phyloP scores from a whole-genome alignment of 345 rosid genomes.

The Sonneratia caseolaris region DNA sequence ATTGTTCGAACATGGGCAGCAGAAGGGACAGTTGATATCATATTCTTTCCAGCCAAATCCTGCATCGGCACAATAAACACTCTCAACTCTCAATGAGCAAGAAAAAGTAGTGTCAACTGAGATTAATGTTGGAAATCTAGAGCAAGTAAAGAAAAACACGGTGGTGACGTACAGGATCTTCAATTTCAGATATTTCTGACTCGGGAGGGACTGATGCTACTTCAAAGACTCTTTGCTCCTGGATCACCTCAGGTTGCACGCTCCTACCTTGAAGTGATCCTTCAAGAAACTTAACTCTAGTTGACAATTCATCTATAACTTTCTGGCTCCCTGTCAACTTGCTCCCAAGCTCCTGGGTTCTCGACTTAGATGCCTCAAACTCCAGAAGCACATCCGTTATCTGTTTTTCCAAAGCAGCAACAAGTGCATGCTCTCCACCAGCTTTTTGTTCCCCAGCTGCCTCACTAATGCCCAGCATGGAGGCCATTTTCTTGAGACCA shows the following conservation, averaged over 20 bases:
- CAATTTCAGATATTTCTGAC: constrained; percentile 82
- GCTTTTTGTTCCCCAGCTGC: constrained; percentile 28
- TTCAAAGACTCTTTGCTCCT: constrained; percentile 68
- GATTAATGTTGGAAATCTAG: neutral
- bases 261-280: constrained; percentile 39
- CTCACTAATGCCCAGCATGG: constrained; percentile 37
- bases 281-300: constrained; percentile 53
- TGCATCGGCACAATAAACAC: constrained; percentile 25
- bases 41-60: constrained; percentile 44
- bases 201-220: constrained; percentile 44
- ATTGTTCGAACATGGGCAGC: constrained; percentile 71
- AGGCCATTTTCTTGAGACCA: constrained; percentile 44
- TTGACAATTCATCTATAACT: constrained; percentile 44
- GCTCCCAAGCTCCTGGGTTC: constrained; percentile 46
- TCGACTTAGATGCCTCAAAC: constrained; percentile 49
- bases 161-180: constrained; percentile 47
- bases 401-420: constrained; percentile 47
- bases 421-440: constrained; percentile 25
- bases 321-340: constrained; percentile 66
- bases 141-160: constrained; percentile 7
- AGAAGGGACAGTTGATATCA: constrained; percentile 43
- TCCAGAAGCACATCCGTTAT: constrained; percentile 38
- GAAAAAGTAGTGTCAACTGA: neutral
- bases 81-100: neutral
- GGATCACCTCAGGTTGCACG: constrained; percentile 43